Evolutionary conservation across 176 grass and related monocot genomes (phyloP), one percentile per base, ranked within the genome.

Genomic region (Cenchrus purpureus): DNA sequence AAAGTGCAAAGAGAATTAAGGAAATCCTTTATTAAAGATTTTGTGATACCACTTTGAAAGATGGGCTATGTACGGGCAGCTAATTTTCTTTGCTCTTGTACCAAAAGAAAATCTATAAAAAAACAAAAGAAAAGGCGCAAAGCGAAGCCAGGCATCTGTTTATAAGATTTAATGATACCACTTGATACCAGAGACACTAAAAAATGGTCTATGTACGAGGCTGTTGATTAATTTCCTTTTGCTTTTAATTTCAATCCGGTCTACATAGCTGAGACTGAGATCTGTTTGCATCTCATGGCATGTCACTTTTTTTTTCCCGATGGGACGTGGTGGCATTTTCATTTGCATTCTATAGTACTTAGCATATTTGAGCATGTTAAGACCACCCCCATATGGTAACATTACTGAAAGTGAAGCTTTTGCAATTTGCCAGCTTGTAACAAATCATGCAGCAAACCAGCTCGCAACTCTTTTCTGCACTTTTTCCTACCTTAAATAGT

Each of bases 221-320:
- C 17, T n/a, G 22, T 12, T n/a, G 15, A 9, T 29, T 43, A 22
- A 19, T 87, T n/a, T 50, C 45, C 3, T 68, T 75, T 75, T 81
- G 51, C 25, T 31, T 67, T 14, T 4, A 50, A 1, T 45, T 45
- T 45, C 44, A 16, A 56, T 42, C 52, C n/a, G n/a, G 7, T 11
- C 50, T 25, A 59, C 2, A 59, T 64, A 82, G 34, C 43, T 29
- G 43, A 40, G 64, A 31, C 53, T 29, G 43, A 40, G 64, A 31
- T 57, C 1, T 20, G 20, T 15, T 29, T 74, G 28, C 49, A 17
- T 25, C 42, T 52, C 63, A 53, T 61, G 29, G 69, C 53, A 77
- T 14, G 43, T 83, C 55, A 78, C 12, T 19, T 63, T 64, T 83
- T 83, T 25, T 62, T 13, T 78, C 63, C 15, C 37, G 7, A 71